phyloP scores from a whole-genome alignment of 1,284 basidiomycete genomes.

The Flammula alnicola region DNA sequence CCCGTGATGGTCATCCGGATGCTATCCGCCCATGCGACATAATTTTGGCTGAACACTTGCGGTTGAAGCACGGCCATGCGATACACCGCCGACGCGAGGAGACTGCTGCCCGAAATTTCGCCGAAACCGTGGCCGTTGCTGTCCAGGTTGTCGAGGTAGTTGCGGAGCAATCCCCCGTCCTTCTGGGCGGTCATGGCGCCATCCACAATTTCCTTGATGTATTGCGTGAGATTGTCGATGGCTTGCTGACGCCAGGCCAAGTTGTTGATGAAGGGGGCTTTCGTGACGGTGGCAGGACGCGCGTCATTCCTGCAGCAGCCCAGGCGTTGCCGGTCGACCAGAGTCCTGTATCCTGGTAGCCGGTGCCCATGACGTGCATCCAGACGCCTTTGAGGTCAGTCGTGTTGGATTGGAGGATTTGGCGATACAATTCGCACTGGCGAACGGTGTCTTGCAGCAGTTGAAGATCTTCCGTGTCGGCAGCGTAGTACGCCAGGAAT shows the following conservation, averaged over 20 bases:
- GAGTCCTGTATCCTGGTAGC: conserved; percentile 47
- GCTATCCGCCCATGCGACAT: conserved; percentile 36
- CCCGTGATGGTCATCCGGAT: conserved; percentile 31
- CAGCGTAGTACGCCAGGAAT: conserved; percentile 60
- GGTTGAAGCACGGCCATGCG: conserved; percentile 38
- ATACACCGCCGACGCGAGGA: conserved; percentile 48
- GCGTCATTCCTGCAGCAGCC: conserved; percentile 43
- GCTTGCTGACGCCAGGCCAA: conserved; percentile 26
- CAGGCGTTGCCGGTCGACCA: conserved; percentile 61
- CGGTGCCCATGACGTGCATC: conserved; percentile 53
- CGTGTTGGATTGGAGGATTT: conserved; percentile 45
- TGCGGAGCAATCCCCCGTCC: conserved; percentile 41
- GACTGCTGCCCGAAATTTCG: conserved; percentile 46
- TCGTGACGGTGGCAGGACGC: conserved; percentile 53
- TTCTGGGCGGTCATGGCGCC: conserved; percentile 44
- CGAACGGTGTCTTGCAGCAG: conserved; percentile 49
- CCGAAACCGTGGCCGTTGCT: conserved; percentile 35
- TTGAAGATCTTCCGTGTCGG: conserved; percentile 42
- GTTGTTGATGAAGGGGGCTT: conserved; percentile 40
- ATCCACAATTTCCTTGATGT: conserved; percentile 52
- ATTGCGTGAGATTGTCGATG: conserved; percentile 37
- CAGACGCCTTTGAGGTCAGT: conserved; percentile 45
- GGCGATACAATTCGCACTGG: conserved; percentile 51
- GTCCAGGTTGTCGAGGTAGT: conserved; percentile 42
- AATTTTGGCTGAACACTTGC: conserved; percentile 26